Base-by-base conservation (phyloP, 2,329 filamentous ascomycete species). In the Microascus cirrosus region DNA sequence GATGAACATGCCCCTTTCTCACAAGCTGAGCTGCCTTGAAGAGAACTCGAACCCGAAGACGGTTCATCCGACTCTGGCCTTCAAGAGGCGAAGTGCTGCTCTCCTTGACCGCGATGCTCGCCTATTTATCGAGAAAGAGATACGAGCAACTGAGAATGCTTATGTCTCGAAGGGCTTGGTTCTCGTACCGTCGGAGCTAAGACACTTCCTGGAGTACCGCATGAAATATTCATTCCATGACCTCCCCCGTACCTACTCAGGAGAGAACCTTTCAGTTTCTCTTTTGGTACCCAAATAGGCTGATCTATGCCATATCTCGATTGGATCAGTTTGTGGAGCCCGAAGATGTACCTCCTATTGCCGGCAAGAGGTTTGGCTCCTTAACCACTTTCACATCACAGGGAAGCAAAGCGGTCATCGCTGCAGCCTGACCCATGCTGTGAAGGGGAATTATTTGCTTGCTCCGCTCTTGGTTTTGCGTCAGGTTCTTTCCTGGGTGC, bases 271-370 rank as follows among this genome's bases (percentile, higher is more conserved):
- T 79, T 13, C 62, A 60, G 6, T n/a, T 65, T 0, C n/a, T 66
- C 2, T 65, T 78, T 0, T 65, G 71, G n/a, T 74, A 71, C 53
- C 36, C 64, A 0, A 65, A 62, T 0, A 32, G 67, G 1, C 53
- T 71, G 0, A 61, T 80, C 3, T 77, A 80, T 57, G 73, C 69
- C 24, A 64, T 79, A 1, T 77, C 75, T 1, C 68, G 77, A 0
- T 65, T 80, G 0, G 77, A 80, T 35, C 68, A 66, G 0, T 63
- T 61, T 6, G 58, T 64, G 1, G 58, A 63, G 0, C 70, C 68
- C 5, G 5, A 48, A 7, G n/a, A 63, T 0, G 18, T 66, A 18
- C 61, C 64, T n/a, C 5, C 4, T 8, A 53, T 61, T 54, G 35
- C 60, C 25, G 56, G 59, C 6, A 24, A 39, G 1, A 32, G 42